These are phyloP conservation scores for Lycium barbarum DNA, from an alignment of 257 asterid species.

Conservation along the genomic window DNA sequence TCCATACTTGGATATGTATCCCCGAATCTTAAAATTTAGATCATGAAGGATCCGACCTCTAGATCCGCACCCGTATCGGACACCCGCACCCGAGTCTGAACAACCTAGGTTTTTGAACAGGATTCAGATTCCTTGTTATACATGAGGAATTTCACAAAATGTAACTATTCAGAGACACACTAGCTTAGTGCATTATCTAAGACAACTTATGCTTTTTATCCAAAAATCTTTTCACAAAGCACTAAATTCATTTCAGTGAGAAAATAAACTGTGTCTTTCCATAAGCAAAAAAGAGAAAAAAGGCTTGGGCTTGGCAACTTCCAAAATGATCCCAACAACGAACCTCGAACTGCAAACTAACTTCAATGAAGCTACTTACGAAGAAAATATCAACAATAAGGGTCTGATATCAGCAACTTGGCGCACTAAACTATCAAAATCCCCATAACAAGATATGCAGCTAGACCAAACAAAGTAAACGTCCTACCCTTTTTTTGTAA, in stretches of 20 bases:
- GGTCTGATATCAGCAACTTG: slow-evolving; percentile 7
- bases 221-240: background rate
- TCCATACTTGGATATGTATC: too few relatives aligned
- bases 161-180: background rate
- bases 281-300: background rate
- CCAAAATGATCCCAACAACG: background rate
- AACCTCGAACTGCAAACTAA: slow-evolving; percentile 3
- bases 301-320: background rate
- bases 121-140: background rate
- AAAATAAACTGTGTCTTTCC: background rate
- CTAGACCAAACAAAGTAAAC: background rate
- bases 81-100: too few relatives aligned
- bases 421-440: slow-evolving; percentile 11
- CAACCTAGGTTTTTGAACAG: background rate
- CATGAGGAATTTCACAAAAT: background rate
- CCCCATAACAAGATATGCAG: background rate
- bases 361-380: slow-evolving; percentile 14
- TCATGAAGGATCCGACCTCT: too few relatives aligned
- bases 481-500: background rate
- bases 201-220: background rate
- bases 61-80: too few relatives aligned
- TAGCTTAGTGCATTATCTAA: background rate
- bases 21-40: too few relatives aligned
- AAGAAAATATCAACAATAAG: background rate
- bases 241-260: too few relatives aligned